phyloP scores from a whole-genome alignment of 345 rosid species.

The Barbarea vulgaris region DNA sequence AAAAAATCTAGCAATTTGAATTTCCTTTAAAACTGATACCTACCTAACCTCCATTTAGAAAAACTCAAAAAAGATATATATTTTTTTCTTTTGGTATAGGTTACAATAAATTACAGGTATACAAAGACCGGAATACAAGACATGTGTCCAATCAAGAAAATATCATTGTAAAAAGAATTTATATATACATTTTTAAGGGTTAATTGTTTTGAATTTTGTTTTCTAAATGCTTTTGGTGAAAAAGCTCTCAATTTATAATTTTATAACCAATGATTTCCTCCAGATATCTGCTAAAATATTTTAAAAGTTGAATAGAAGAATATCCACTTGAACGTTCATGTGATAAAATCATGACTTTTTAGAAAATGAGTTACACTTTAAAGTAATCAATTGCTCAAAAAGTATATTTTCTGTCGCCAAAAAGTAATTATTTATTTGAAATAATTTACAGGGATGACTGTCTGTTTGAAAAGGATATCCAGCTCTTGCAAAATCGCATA shows the following conservation, averaged over 20 bases:
- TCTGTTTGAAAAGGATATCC: slow-evolving; percentile 20
- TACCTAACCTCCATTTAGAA: background rate
- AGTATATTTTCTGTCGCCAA: background rate
- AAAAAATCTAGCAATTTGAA: background rate
- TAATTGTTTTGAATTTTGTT: background rate
- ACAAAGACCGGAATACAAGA: background rate
- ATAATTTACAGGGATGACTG: background rate
- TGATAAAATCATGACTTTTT: background rate
- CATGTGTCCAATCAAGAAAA: background rate
- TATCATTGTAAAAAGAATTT: too few species aligned
- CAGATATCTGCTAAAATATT: background rate
- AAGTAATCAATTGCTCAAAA: slow-evolving; percentile 16
- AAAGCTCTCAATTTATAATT: background rate
- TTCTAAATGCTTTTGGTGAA: background rate
- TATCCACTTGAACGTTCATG: background rate
- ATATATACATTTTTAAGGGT: background rate
- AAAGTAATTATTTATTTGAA: background rate
- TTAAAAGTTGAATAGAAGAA: slow-evolving; percentile 1
- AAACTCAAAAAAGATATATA: too few species aligned
- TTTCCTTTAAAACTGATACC: background rate
- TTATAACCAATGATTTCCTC: background rate
- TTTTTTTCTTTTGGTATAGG: background rate
- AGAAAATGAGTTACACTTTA: background rate
- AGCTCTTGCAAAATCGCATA: slow-evolving; percentile 22
- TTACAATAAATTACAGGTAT: background rate